These are phyloP conservation scores for Actinomortierella ambigua DNA, from an alignment of 371 early-diverging fungal species.

Conservation along the genomic window DNA sequence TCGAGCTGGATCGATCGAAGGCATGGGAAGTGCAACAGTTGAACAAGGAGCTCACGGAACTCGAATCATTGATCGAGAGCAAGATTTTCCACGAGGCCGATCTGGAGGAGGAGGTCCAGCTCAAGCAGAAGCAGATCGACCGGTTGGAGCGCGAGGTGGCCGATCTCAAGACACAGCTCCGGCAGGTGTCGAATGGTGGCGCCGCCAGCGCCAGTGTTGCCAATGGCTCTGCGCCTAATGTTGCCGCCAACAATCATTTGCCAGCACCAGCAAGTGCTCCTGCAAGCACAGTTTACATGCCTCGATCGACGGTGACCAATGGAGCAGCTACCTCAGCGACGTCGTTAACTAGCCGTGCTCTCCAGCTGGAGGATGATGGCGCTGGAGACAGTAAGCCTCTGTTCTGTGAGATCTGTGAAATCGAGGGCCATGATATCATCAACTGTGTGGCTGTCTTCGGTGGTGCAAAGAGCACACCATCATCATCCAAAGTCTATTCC, in stretches of 20 bases:
- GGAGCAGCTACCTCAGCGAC: too few species aligned
- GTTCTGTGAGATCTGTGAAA: conserved; percentile 76
- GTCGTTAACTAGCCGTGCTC: too few species aligned
- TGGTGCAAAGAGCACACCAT: conserved; percentile 8
- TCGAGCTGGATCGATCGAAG: conserved; percentile 62
- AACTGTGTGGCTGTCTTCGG: conserved; percentile 60
- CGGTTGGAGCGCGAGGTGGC: conserved; percentile 58
- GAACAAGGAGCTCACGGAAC: conserved; percentile 70
- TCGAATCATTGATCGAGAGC: conserved; percentile 76
- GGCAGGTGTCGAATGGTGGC: conserved; percentile 19
- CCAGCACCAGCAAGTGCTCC: too few species aligned
- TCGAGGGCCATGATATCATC: conserved; percentile 67
- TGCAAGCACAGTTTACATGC: too few species aligned
- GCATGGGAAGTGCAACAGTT: conserved; percentile 59
- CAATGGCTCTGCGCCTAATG: too few species aligned
- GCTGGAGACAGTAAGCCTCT: conserved; percentile 14
- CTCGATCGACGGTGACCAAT: too few species aligned
- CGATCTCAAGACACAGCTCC: conserved; percentile 49
- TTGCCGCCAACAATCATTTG: too few species aligned
- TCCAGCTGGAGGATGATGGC: conserved; percentile 15
- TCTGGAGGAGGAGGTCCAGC: conserved; percentile 67
- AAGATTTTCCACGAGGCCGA: conserved; percentile 80
- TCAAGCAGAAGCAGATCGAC: conserved; percentile 55
- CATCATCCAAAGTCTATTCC: too few species aligned
- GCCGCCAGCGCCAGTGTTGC: not conserved